Evolutionary conservation across 176 grass and related monocot genomes (phyloP), one percentile per base, ranked within the genome.

Genomic region (Chrysopogon serrulatus): DNA sequence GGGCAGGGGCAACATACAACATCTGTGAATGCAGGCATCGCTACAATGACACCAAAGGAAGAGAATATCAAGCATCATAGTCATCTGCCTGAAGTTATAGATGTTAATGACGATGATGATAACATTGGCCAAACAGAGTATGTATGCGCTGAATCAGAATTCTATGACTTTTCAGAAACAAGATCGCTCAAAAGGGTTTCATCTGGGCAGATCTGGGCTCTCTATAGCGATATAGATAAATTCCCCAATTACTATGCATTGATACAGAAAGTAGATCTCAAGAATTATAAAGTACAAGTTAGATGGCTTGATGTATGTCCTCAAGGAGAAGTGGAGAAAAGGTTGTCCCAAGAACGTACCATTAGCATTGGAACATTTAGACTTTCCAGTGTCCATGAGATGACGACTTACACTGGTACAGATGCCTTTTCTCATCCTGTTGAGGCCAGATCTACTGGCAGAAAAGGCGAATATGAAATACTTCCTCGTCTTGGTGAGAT

Each of bases 211-310:
- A 82, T 91, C 51, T 98, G 95, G 92, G 92, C 92, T 63, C 62
- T 98, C 68, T 98, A 91, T 60, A 91, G 90, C 88, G 90, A 94
- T 71, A 37, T 88, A 15, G 92, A 94, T 83, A 80, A 65, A 41
- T 91, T 91, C n/a, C 90, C 95, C 15, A 98, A 95, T 81, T 98
- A 82, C 70, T 98, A 93, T 89, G 92, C 35, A 5, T 41, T 30
- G 18, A 84, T 98, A 51, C 83, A 90, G 63, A 77, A 78, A 26
- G 81, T 91, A 71, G 90, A 93, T 43, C 3, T 23, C 45, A 59
- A 66, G 81, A 71, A 88, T 28, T 31, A 71, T 80, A 73, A 24
- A 79, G 67, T 95, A 17, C 34, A 91, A 54, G 57, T 88, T 10
- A 85, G 41, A 84, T 98, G 91, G 91, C 92, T 98, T 51, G 91